Evolutionary conservation across 1,284 basidiomycete genomes (phyloP).

Genomic region (Papiliotrema laurentii): DNA sequence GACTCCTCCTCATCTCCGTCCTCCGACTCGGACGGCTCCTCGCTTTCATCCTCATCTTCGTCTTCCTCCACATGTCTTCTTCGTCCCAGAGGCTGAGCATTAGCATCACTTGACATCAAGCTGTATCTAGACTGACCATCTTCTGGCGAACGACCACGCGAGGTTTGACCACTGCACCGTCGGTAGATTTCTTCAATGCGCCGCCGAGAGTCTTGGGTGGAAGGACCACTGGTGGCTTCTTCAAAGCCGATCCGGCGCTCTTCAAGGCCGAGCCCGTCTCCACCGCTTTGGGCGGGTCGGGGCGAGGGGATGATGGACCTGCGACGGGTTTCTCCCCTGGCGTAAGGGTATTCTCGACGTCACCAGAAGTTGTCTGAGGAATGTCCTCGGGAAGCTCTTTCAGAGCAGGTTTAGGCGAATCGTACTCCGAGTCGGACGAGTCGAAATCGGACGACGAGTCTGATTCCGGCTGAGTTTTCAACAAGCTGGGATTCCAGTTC

Average conservation of each 20-base stretch:
- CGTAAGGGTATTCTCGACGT: too few relatives aligned
- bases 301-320: background rate
- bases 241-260: background rate
- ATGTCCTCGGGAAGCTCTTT: background rate
- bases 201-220: constrained; percentile 14
- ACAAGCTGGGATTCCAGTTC: constrained; percentile 39
- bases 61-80: constrained; percentile 9
- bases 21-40: constrained; percentile 15
- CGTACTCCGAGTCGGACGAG: constrained; percentile 44
- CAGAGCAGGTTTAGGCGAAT: constrained; percentile 7
- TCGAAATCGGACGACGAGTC: constrained; percentile 43
- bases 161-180: constrained; percentile 26
- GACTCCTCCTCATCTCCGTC: constrained; percentile 13
- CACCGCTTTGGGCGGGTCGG: background rate
- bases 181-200: constrained; percentile 26
- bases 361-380: too few relatives aligned
- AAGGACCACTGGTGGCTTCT: too few relatives aligned
- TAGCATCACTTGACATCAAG: background rate
- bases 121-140: constrained; percentile 4
- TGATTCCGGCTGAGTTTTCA: constrained; percentile 24
- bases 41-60: constrained; percentile 10
- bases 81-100: background rate
- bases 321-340: background rate
- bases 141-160: constrained; percentile 24
- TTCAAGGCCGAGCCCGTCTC: constrained; percentile 9